These are phyloP conservation scores for Stagonosporopsis rhizophila DNA, from an alignment of 2,329 filamentous ascomycete species.

Conservation along the genomic window DNA sequence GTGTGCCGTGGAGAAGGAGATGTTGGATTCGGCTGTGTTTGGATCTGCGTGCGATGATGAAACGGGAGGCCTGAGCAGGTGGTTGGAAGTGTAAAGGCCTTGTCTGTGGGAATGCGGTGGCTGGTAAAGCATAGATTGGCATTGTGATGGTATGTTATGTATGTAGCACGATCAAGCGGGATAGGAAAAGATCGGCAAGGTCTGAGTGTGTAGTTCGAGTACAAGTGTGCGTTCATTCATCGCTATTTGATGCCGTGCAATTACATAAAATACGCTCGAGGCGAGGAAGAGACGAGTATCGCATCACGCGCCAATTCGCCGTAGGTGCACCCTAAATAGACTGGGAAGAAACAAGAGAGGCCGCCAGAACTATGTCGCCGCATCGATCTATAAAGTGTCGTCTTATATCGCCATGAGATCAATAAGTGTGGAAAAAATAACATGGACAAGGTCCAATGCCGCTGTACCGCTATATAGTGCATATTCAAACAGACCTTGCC, in stretches of 20 bases:
- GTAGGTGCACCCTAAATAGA: slow-evolving; percentile 6
- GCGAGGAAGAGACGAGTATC: not conserved
- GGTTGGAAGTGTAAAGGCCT: not conserved
- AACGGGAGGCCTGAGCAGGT: not conserved
- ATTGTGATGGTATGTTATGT: too few species aligned
- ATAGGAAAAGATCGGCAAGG: not conserved
- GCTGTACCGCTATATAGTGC: slow-evolving; percentile 15
- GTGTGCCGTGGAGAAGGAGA: not conserved
- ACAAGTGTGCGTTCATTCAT: slow-evolving; percentile 3
- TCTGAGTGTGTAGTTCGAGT: not conserved
- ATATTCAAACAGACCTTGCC: slow-evolving; percentile 19
- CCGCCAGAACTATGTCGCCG: slow-evolving; percentile 8
- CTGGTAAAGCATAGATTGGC: not conserved
- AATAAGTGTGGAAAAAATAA: not conserved
- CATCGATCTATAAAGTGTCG: slow-evolving; percentile 17
- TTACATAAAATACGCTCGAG: slow-evolving; percentile 4
- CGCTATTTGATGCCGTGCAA: slow-evolving; percentile 9
- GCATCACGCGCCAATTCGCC: slow-evolving; percentile 9
- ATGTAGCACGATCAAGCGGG: not conserved
- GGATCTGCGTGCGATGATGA: not conserved
- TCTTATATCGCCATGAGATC: slow-evolving; percentile 13
- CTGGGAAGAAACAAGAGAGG: slow-evolving; percentile 5
- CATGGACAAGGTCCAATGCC: slow-evolving; percentile 7
- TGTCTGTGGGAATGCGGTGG: not conserved
- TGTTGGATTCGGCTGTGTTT: not conserved